Percentiles rank a stretch among this genome's conserved stretches.
phyloP scores from a whole-genome alignment of 1,284 basidiomycete genomes.

The Apiotrichum mycotoxinovorans region DNA sequence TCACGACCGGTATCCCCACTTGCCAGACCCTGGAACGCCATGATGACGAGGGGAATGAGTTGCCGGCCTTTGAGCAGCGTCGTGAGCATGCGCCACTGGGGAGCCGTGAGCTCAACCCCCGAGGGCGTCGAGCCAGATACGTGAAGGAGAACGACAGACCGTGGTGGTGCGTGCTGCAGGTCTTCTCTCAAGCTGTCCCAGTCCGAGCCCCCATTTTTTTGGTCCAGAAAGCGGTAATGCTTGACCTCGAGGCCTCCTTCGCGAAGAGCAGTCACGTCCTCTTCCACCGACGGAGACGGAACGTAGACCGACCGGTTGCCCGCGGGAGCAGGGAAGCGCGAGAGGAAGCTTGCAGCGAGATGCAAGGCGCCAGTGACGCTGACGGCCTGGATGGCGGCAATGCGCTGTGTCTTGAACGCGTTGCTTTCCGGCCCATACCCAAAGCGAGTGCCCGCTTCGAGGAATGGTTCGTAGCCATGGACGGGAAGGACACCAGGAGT shows the following conservation, averaged over 20 bases:
- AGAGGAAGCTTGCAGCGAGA: slow-evolving; percentile 82
- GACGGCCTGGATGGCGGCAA: slow-evolving; percentile 71
- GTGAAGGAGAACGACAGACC: slow-evolving; percentile 83
- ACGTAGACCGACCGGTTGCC: slow-evolving; percentile 30
- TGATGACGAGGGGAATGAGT: slow-evolving; percentile 44
- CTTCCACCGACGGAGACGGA: slow-evolving; percentile 39
- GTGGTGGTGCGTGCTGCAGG: slow-evolving; percentile 57
- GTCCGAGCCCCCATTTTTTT: slow-evolving; percentile 82
- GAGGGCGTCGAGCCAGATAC: slow-evolving; percentile 96
- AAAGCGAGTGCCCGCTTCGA: slow-evolving; percentile 37
- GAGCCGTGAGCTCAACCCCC: slow-evolving; percentile 84
- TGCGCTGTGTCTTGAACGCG: slow-evolving; percentile 47
- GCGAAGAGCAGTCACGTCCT: slow-evolving; percentile 38
- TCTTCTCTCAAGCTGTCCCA: slow-evolving; percentile 68
- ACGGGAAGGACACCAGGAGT: slow-evolving; percentile 19
- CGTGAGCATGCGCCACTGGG: slow-evolving; percentile 77
- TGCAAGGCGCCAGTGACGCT: slow-evolving; percentile 96
- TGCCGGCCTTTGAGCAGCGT: slow-evolving; percentile 40
- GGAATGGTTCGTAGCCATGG: slow-evolving; percentile 44
- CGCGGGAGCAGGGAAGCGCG: slow-evolving; percentile 56
- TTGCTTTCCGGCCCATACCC: slow-evolving; percentile 58
- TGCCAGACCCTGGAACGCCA: slow-evolving; percentile 47
- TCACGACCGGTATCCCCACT: slow-evolving; percentile 45
- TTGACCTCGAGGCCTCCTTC: slow-evolving; percentile 45
- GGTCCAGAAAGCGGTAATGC: slow-evolving; percentile 69